A percentile compares a stretch with the other conserved stretches of the same genome.
Evolutionary conservation across 1,284 basidiomycete species (phyloP).

Genomic region (Apiotrichum brassicae): DNA sequence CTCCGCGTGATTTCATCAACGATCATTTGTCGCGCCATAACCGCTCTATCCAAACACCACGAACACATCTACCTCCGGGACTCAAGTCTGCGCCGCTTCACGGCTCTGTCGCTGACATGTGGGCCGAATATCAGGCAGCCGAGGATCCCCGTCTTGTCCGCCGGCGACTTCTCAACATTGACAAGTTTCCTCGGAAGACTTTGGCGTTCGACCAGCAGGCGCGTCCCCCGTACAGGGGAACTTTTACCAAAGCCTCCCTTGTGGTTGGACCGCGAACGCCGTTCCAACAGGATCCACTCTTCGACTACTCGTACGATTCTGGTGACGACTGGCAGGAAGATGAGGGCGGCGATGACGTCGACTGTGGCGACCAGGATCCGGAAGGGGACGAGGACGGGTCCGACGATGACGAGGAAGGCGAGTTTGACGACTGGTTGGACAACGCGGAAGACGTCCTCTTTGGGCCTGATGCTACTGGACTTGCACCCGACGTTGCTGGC

Average conservation of each 20-base stretch:
- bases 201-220: conserved; percentile 43
- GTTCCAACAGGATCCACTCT: conserved; percentile 42
- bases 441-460: conserved; percentile 18
- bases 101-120: conserved; percentile 35
- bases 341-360: conserved; percentile 40
- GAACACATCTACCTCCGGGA: conserved; percentile 17
- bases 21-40: conserved; percentile 26
- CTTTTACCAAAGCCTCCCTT: conserved; percentile 41
- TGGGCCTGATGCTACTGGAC: conserved; percentile 30
- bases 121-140: conserved; percentile 35
- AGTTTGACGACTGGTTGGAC: conserved; percentile 45
- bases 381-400: conserved; percentile 28
- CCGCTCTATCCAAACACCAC: neutral
- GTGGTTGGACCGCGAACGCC: conserved; percentile 45
- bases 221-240: conserved; percentile 44
- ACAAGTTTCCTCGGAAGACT: conserved; percentile 42
- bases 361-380: conserved; percentile 24
- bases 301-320: conserved; percentile 47
- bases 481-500: conserved; percentile 30
- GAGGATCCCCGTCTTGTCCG: conserved; percentile 41
- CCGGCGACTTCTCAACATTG: conserved; percentile 28
- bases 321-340: conserved; percentile 47
- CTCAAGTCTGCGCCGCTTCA: conserved; percentile 35
- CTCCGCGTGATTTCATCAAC: conserved; percentile 19
- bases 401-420: conserved; percentile 28